phyloP scores from a whole-genome alignment of 176 grass and related monocot species.

The Ananas comosus region DNA sequence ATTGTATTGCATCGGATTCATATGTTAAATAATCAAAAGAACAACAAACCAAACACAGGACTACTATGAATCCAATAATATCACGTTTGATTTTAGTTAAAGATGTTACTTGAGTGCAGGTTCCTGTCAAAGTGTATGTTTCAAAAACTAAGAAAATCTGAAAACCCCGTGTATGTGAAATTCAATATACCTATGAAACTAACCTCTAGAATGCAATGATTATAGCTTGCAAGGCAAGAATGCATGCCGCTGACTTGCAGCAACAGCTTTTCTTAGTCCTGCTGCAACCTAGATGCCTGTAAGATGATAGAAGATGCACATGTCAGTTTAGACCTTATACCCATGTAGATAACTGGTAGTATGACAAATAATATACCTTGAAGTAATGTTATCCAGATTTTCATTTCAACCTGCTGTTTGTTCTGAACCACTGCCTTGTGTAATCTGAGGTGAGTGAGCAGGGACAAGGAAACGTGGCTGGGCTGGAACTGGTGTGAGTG shows the following conservation, averaged over 20 bases:
- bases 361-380: constrained; percentile 36
- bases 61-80: too few species aligned
- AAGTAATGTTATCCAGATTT: constrained; percentile 34
- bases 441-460: constrained; percentile 61
- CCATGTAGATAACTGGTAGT: constrained; percentile 1
- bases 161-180: neutral
- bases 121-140: neutral
- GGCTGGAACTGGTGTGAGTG: constrained; percentile 42
- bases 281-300: constrained; percentile 88
- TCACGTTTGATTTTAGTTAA: too few species aligned
- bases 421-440: constrained; percentile 63
- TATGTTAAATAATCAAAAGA: too few species aligned
- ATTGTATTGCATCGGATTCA: too few species aligned
- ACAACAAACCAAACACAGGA: too few species aligned
- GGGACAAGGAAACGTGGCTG: constrained; percentile 58
- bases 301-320: constrained; percentile 10
- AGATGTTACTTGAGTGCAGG: too few species aligned
- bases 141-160: constrained; percentile 6
- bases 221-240: constrained; percentile 69
- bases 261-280: constrained; percentile 64
- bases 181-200: neutral
- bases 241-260: constrained; percentile 41
- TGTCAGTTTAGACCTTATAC: neutral
- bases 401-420: constrained; percentile 73
- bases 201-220: constrained; percentile 91